Evolutionary conservation across 192 early-diverging fungal species (phyloP), one percentile per base, ranked within the genome.

Genomic region (Linderina pennispora): DNA sequence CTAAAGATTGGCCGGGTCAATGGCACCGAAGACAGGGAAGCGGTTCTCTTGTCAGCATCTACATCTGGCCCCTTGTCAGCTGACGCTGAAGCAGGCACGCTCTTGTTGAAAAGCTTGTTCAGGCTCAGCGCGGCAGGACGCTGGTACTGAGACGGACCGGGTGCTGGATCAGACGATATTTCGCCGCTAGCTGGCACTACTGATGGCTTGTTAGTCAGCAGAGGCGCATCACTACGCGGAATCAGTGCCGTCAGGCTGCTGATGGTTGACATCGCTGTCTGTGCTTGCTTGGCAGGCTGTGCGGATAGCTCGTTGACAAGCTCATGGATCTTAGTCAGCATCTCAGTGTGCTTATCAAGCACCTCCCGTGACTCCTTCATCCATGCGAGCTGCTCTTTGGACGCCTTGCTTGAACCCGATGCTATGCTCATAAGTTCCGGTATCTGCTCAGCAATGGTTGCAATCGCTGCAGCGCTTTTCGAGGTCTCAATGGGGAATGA

Each of bases 341-440:
- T 23, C 2, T 50, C 51, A 23, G 37, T 45, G 23, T 71, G 60
- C 43, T 44, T 49, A 26, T 39, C 37, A 31, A 71, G 44, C 67
- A 71, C 63, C 8, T 31, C 40, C 51, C 59, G 67, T 5, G 67
- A 59, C 32, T 71, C 55, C 24, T 52, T 54, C 6, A 71, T 45
- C 42, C 48, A 37, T n/a, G 5, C 40, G 16, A 39, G 60, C 40
- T 71, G 67, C 40, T 71, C 67, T 5, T 42, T 44, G 0, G 51
- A 45, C 23, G 59, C 39, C 28, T 28, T 52, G 19, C 43, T 8
- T 4, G 58, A 14, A 2, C 18, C 41, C 8, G 44, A 22, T 9
- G 34, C 44, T 1, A 42, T n/a, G 10, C 33, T 49, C 14, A 16
- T 26, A n/a, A n/a, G n/a, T n/a, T n/a, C n/a, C n/a, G n/a, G n/a